Conservation (phyloP, 2,329 filamentous ascomycete genomes). For the Dactylellina haptotyla region DNA sequence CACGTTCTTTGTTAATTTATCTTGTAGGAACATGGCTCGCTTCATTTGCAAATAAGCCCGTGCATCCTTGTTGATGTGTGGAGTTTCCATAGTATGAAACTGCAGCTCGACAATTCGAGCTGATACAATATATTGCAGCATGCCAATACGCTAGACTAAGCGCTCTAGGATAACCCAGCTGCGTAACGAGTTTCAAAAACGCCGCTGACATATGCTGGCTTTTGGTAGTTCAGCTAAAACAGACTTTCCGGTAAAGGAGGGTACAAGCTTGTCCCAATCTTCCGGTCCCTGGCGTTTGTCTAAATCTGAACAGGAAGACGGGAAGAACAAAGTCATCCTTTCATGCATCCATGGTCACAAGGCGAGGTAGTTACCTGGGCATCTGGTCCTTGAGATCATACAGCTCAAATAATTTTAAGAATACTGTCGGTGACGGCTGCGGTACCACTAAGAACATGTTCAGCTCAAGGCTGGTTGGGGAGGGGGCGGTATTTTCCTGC, state of each 20-base stretch:
- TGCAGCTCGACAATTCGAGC: neutral
- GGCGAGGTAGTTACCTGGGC: too few relatives aligned
- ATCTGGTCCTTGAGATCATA: neutral
- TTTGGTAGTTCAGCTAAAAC: neutral
- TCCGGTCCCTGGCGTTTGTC: neutral
- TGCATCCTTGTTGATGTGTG: neutral
- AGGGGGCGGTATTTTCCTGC: slow-evolving; percentile 8
- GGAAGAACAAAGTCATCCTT: neutral
- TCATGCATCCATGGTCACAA: too few relatives aligned
- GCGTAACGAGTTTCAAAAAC: slow-evolving; percentile 37
- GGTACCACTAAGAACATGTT: neutral
- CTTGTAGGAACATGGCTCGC: too few relatives aligned
- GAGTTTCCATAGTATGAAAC: neutral
- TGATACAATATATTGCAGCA: neutral
- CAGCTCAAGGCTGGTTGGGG: neutral
- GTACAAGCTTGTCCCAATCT: neutral
- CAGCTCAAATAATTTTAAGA: neutral
- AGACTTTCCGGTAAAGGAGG: neutral
- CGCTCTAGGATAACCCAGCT: slow-evolving; percentile 3
- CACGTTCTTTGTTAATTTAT: too few relatives aligned
- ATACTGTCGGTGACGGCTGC: neutral
- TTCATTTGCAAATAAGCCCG: too few relatives aligned
- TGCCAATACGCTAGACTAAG: neutral
- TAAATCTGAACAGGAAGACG: too few relatives aligned
- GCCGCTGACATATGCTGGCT: slow-evolving; percentile 37